phyloP scores from a whole-genome alignment of 495 filamentous ascomycete species.

The Podospora australis region DNA sequence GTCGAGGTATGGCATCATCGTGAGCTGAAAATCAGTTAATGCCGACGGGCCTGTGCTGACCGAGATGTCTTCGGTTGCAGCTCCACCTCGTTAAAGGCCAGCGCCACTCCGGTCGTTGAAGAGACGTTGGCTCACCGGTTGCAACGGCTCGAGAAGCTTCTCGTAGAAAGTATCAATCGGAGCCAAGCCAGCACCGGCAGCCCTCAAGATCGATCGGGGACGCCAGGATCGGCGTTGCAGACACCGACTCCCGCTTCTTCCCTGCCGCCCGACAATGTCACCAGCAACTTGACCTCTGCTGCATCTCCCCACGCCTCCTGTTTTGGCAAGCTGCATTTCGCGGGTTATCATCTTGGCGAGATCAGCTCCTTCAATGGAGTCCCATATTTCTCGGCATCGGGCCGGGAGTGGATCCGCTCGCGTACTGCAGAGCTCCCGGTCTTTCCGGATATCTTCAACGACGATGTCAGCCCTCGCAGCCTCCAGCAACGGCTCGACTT shows the following conservation, averaged over 20 bases:
- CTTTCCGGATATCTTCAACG: constrained; percentile 31
- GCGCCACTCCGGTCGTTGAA: neutral
- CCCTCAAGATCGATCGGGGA: no score
- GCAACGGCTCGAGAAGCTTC: neutral
- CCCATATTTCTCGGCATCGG: constrained; percentile 40
- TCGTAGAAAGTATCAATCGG: neutral
- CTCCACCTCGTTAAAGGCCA: neutral
- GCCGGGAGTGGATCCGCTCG: constrained; percentile 41
- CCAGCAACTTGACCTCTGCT: neutral
- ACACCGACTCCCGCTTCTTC: constrained; percentile 1
- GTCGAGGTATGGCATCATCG: constrained; percentile 15
- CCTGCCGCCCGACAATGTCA: constrained; percentile 2
- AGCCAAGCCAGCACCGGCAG: neutral
- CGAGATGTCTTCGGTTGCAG: no score
- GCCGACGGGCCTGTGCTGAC: no score
- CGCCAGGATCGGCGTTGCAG: no score
- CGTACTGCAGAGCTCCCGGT: constrained; percentile 39
- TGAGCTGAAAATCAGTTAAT: no score
- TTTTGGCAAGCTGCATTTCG: constrained; percentile 41
- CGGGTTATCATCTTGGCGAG: constrained; percentile 40
- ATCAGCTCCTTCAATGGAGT: constrained; percentile 43
- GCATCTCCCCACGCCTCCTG: no score
- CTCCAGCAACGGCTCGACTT: neutral
- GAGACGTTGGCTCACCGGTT: neutral
- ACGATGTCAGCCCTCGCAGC: constrained; percentile 1